These are phyloP conservation scores for Trichoderma oligosporum DNA, from an alignment of 2,329 filamentous ascomycete species.

Conservation along the genomic window DNA sequence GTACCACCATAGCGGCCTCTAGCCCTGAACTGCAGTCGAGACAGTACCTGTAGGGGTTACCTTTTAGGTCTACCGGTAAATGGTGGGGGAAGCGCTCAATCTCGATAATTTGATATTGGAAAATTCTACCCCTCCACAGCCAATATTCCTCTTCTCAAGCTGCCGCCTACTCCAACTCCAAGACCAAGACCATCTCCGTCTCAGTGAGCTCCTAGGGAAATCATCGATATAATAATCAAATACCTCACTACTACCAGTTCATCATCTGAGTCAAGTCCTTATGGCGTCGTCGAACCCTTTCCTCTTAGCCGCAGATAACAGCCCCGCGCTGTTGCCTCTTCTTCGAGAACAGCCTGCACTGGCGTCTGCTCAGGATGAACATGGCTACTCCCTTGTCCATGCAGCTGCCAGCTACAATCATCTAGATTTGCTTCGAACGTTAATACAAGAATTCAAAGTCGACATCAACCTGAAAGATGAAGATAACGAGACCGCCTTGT, in stretches of 20 bases:
- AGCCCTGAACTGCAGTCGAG: conserved; percentile 1
- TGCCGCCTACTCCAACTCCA: too few relatives aligned
- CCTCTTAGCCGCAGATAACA: conserved; percentile 78
- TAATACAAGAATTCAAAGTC: conserved; percentile 74
- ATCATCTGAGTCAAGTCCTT: background rate
- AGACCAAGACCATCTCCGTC: background rate
- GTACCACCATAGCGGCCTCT: background rate
- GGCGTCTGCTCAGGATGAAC: conserved; percentile 76
- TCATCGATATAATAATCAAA: too few relatives aligned
- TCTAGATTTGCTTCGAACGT: conserved; percentile 68
- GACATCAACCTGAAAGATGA: conserved; percentile 81
- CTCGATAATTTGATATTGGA: background rate
- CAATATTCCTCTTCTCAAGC: too few relatives aligned
- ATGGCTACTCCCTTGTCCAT: conserved; percentile 92
- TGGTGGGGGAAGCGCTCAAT: conserved; percentile 10
- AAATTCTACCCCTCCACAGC: conserved; percentile 10
- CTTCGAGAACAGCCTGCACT: conserved; percentile 71
- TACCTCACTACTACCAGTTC: too few relatives aligned
- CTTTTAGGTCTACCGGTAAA: too few relatives aligned
- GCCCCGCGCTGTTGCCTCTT: conserved; percentile 66
- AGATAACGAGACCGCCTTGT: conserved; percentile 91
- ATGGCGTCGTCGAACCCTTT: conserved; percentile 61
- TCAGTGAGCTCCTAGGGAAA: too few relatives aligned
- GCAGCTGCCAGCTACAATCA: conserved; percentile 92
- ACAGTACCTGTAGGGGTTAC: too few relatives aligned